Base-by-base conservation (phyloP, 805 yeast species). In the Sugiyamaella valdiviana region DNA sequence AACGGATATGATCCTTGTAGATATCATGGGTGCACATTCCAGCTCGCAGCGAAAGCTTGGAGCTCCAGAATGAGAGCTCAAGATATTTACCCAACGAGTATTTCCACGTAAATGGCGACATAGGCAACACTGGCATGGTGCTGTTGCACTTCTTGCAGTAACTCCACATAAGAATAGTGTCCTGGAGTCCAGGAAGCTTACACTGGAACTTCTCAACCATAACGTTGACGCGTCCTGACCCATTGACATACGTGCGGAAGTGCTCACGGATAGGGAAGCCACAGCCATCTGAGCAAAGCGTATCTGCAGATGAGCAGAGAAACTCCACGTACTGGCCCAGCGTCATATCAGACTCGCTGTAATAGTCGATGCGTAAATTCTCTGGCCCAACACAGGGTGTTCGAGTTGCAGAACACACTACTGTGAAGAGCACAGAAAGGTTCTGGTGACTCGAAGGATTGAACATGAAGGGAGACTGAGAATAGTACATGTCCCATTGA, bases 331-430 rank as follows among this genome's bases (percentile, higher is more conserved):
- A 88, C 58, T 85, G 86, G 0, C 99, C 99, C 39, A 95, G 66
- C 7, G 95, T 82, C 61, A 85, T 83, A 63, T 95, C 99, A 50
- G 83, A 85, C 43, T 88, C 96, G 71, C 95, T 80, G 62, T 91
- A 93, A 60, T 76, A 95, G 52, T 90, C 96, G 43, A 90, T 82
- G 1, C 82, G 79, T 29, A 86, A 80, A n/a, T 80, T 71, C 48
- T 80, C 87, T 0, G 99, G 99, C 0, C 98, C 98, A 37, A 81
- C 71, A 60, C 99, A 93, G 0, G 97, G 97, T 0, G 95, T 88
- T 0, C 95, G 85, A 37, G 87, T 84, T 57, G 82, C 83, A 6
- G 82, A 78, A 2, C 91, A 85, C 0, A 89, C 91, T 68, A 87
- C 78, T 1, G 95, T 85, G 59, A 84, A 87, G 20, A 91, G 69